phyloP scores from a whole-genome alignment of 768 basidiomycete genomes.

The Pleurotus giganteus region DNA sequence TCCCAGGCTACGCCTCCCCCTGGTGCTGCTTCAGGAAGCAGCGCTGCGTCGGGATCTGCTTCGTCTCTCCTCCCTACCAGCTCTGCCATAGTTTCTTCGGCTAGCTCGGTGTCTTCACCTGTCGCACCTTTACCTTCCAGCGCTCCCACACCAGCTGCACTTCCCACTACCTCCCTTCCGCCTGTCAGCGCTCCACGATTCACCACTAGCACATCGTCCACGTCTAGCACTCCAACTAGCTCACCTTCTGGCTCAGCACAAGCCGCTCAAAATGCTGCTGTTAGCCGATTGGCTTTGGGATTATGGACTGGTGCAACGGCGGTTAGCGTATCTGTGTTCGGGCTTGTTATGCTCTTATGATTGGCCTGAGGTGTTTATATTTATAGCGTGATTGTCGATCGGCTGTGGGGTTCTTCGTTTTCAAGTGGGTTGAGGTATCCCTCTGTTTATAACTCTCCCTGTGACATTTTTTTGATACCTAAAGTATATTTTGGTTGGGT shows the following conservation, averaged over 20 bases:
- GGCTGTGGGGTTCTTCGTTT: not conserved
- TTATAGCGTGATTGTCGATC: not conserved
- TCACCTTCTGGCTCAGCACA: not conserved
- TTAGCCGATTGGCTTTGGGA: constrained; percentile 13
- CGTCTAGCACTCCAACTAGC: not conserved
- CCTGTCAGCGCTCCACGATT: not conserved
- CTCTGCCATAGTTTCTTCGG: constrained; percentile 11
- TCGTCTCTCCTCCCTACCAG: constrained; percentile 17
- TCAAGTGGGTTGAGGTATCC: no score
- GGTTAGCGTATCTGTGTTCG: constrained; percentile 9
- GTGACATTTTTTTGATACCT: no score
- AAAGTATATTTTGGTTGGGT: no score
- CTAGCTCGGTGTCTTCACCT: constrained; percentile 6
- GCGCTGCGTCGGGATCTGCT: constrained; percentile 10
- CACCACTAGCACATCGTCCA: not conserved
- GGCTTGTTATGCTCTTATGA: constrained; percentile 1
- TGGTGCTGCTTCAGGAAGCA: constrained; percentile 7
- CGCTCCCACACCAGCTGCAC: constrained; percentile 1
- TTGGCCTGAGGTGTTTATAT: not conserved
- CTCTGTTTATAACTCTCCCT: no score
- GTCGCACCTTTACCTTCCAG: not conserved
- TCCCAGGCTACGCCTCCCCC: constrained; percentile 38
- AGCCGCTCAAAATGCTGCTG: constrained; percentile 12
- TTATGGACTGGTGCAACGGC: constrained; percentile 20
- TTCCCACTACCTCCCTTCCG: constrained; percentile 5